Base-by-base conservation (phyloP, 306 rosid species). In the Acacia acuminata region DNA sequence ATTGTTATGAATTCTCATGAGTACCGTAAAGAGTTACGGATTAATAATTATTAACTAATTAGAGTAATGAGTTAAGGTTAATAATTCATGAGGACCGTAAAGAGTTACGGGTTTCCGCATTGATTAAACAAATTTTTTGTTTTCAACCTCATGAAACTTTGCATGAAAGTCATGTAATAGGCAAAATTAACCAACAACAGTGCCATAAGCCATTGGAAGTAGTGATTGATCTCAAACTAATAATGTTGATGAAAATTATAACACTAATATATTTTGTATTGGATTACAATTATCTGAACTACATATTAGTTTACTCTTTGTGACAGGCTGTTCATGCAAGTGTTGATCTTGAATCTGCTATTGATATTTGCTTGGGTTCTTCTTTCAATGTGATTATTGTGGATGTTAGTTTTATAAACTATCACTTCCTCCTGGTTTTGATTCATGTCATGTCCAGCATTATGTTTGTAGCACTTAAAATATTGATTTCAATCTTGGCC, bases 301-400 rank as follows among this genome's bases (percentile, higher is more conserved):
- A 15, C 19, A 15, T 47, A 47, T 47, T 47, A 47, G 20, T 48
- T 45, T 27, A 64, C 9, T 77, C 80, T 60, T 27, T 68, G n/a
- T 44, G 45, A 34, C 86, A 82, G 88, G 84, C 88, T 45, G 88
- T 82, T 60, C 86, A 85, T 48, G 71, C 82, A 7, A 86, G 86
- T 48, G 84, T 60, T 69, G 86, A 85, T 71, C 88, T 82, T 60
- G 86, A 82, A 61, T 78, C 83, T 11, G 71, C 86, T 10, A 82
- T 82, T 68, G 83, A 68, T 75, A 53, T 66, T 71, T 82, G 77
- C 71, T 72, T 85, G 83, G 79, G 81, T 72, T 56, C 81, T 53
- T 58, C 77, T 58, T 61, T 63, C 76, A 77, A 81, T 85, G 85
- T 80, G 78, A 79, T 83, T 47, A n/a, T 48, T 48, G 60, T 36